Evolutionary conservation across 768 basidiomycete genomes (phyloP), one percentile per base, ranked within the genome.

Genomic region (Tulasnella sp.): DNA sequence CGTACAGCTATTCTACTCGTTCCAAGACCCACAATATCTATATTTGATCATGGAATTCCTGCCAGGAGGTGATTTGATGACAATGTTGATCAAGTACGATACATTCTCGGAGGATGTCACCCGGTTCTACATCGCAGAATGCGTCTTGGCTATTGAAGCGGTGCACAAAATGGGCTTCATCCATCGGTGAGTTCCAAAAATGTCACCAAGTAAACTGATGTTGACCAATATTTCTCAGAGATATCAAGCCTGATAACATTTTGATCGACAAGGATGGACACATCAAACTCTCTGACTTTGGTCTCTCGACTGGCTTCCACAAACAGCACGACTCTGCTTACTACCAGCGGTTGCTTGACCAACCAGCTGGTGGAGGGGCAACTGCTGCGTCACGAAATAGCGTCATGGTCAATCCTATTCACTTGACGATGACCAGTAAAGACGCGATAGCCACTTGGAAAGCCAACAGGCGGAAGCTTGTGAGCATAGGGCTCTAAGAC

Each of bases 11-110:
- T 97, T 80, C 73, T 97, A 94, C 72, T 96, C 92, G n/a, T 98
- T 98, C 76, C 96, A 98, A 70, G 96, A 98, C 69, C 74, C 87
- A 1, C 75, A 84, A 53, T 91, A 87, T 65, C 79, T 99, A 24
- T 99, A 98, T 73, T 78, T 99, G 56, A 87, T 98, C 75, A 98
- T 98, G 96, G 96, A 98, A 73, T 99, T 94, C 72, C 77, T 99
- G 48, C 93, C 94, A 57, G 96, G 96, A 48, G 96, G 96, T 30
- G 96, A 99, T 70, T 76, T 98, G 62, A 97, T 99, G 96, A 96
- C 93, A 3, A 98, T 98, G 94, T 77, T 97, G 60, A 97, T 98
- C 78, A 97, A 98, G 73, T 97, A 98, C 72, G 96, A 97, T 69
- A 96, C 93, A 0, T 98, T 98, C 73, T 89, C 89, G 0, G 94